Evolutionary conservation across 495 filamentous ascomycete species (phyloP).

Genomic region (Sabuloglossum arenarium): DNA sequence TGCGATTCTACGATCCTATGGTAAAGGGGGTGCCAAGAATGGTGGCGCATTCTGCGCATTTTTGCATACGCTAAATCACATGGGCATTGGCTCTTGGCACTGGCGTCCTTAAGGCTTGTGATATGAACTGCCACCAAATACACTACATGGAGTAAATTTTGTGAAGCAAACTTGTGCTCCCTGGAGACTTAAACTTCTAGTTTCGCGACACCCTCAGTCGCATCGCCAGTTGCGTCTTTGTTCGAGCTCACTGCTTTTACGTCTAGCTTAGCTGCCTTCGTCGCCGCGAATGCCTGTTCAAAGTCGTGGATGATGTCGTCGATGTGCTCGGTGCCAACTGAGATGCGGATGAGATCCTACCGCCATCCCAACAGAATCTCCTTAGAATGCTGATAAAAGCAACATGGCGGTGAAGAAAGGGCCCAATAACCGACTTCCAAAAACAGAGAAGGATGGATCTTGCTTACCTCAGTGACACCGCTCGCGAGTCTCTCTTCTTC

Average conservation of each 20-base stretch:
- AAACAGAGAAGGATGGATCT: background rate
- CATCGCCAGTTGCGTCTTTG: constrained; percentile 14
- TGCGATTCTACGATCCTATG: too few relatives aligned
- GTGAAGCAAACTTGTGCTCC: too few relatives aligned
- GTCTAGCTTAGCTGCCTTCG: constrained; percentile 17
- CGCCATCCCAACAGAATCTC: background rate
- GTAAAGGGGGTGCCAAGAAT: too few relatives aligned
- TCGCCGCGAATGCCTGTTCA: constrained; percentile 63
- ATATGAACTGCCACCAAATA: too few relatives aligned
- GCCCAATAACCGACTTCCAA: background rate
- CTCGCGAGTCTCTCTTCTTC: constrained; percentile 65
- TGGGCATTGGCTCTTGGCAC: too few relatives aligned
- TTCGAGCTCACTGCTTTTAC: constrained; percentile 10
- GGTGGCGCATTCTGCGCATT: too few relatives aligned
- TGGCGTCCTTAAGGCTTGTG: too few relatives aligned
- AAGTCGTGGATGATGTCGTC: constrained; percentile 97
- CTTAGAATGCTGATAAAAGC: constrained; percentile 1
- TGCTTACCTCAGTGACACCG: constrained; percentile 54
- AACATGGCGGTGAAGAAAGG: background rate
- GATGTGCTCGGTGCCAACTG: constrained; percentile 92
- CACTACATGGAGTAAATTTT: too few relatives aligned
- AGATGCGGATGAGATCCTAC: constrained; percentile 78
- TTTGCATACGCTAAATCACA: too few relatives aligned
- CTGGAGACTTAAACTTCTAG: constrained; percentile 7
- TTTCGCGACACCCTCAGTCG: constrained; percentile 14